phyloP scores from a whole-genome alignment of 2,329 filamentous ascomycete genomes.

The Aspergillus sp. region DNA sequence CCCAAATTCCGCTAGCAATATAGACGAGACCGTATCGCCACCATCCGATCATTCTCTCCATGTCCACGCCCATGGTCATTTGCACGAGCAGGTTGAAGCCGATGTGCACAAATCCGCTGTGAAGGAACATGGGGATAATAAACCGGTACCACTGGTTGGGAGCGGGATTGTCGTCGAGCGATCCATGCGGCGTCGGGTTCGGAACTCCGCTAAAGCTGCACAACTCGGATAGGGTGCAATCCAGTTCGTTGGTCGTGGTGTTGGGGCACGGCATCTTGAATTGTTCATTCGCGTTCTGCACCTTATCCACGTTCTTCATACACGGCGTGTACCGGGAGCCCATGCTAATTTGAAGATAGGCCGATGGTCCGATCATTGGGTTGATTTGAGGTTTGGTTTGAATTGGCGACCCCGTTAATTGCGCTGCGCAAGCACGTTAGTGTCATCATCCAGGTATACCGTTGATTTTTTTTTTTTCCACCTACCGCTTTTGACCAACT shows the following conservation, averaged over 20 bases:
- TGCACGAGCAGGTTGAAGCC: conserved; percentile 93
- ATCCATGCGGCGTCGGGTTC: conserved; percentile 56
- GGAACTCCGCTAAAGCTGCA: conserved; percentile 81
- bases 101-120: conserved; percentile 91
- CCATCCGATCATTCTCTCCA: conserved; percentile 86
- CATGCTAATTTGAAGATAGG: conserved; percentile 93
- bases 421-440: conserved; percentile 47
- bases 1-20: conserved; percentile 87
- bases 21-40: conserved; percentile 90
- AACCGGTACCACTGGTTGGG: conserved; percentile 98
- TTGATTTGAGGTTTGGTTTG: conserved; percentile 83
- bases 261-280: conserved; percentile 76
- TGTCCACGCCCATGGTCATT: conserved; percentile 83
- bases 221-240: conserved; percentile 73
- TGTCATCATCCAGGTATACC: not conserved
- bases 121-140: conserved; percentile 92
- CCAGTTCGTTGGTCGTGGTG: conserved; percentile 60
- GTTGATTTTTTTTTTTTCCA: conserved; percentile 30
- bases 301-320: conserved; percentile 71
- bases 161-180: conserved; percentile 57
- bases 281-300: conserved; percentile 36
- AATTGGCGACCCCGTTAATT: conserved; percentile 69
- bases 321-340: conserved; percentile 88
- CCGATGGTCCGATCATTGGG: conserved; percentile 93
- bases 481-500: conserved; percentile 79